Base-by-base conservation (phyloP, 2,329 filamentous ascomycete species). In the Diatrype stigma region DNA sequence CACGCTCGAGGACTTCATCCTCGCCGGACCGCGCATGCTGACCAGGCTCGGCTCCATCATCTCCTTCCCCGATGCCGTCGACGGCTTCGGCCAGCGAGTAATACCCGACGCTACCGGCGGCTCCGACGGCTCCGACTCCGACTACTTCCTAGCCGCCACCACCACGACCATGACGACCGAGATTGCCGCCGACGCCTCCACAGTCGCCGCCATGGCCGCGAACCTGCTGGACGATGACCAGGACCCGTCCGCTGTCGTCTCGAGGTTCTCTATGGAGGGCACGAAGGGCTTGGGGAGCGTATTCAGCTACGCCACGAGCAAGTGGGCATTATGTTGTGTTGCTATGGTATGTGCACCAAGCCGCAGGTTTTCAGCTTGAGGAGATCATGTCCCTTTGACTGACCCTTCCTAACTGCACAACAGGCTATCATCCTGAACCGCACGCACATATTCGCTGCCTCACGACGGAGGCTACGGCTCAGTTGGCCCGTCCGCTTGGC, bases 361-460 rank as follows among this genome's bases (percentile, higher is more conserved):
- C 16, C 22, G 40, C 12, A 44, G 12, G 21, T 12, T 19, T 37
- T n/a, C n/a, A 28, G 16, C n/a, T 12, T 2, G 40, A 26, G 21
- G 21, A 44, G 40, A 12, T 38, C 23, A 51, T 30, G 10, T n/a
- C 46, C n/a, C 45, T 42, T 10, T 30, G 26, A 30, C 56, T 61
- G 50, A 58, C 53, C 19, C 50, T 30, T 14, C 47, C 42, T 32
- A 42, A 38, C 28, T 47, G 26, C 26, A 34, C 14, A 34, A 22
- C 54, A 86, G 82, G 90, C 90, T 21, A 82, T 97, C 52, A 73
- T 96, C 51, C 76, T 97, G 22, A 97, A 97, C 67, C 84, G 94
- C 51, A 95, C 94, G 6, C 86, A 92, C 52, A 94, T 97, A 60
- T 97, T 96, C 69, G 93, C 91, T 40, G 93, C 92, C 0, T 93